Base-by-base conservation (phyloP, 1,284 basidiomycete species). In the Apiotrichum sp. region DNA sequence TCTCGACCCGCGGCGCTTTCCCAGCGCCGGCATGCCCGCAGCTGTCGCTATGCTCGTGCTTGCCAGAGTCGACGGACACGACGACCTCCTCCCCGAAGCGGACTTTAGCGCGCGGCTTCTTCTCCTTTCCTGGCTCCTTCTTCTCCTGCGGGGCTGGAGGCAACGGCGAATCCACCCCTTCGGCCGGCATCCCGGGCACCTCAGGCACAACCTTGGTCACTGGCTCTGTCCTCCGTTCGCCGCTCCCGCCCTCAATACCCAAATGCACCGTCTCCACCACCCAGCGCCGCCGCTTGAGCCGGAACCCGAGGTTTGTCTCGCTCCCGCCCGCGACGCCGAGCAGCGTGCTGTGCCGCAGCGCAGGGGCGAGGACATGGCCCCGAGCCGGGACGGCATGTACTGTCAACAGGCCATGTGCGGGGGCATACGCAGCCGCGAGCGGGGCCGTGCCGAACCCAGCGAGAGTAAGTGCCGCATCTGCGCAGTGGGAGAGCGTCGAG, bases 291-390 rank as follows among this genome's bases (percentile, higher is more conserved):
- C 93, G 80, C 67, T 87, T 93, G 65, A 92, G 88, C 72, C 87
- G 89, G 82, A 98, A 98, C 6, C 89, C 92, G 14, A 98, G 81
- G 67, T 98, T 97, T 75, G 98, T 97, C 74, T 97, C 79, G 0
- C 79, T 80, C 0, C 66, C 64, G 6, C 57, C 64, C 29, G 78
- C 78, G 45, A 89, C 76, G 9, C 89, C 89, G 14, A 89, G 85
- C 45, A 95, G 79, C 4, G 81, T 80, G 22, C 87, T 93, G 62
- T 83, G 84, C 66, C 81, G 85, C 68, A 87, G 86, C 64, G 85
- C 89, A 3, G 86, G 83, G 3, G 88, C 80, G 47, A 86, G 77
- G 44, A 89, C 79, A 22, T 84, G 84, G 53, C 84, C 82, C 1
- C 83, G 82, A 3, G 82, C 78, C 2, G 92, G 90, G 34, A 93